These are phyloP conservation scores for Trichophyton benhamiae DNA, from an alignment of 2,329 filamentous ascomycete genomes.

Conservation along the genomic window DNA sequence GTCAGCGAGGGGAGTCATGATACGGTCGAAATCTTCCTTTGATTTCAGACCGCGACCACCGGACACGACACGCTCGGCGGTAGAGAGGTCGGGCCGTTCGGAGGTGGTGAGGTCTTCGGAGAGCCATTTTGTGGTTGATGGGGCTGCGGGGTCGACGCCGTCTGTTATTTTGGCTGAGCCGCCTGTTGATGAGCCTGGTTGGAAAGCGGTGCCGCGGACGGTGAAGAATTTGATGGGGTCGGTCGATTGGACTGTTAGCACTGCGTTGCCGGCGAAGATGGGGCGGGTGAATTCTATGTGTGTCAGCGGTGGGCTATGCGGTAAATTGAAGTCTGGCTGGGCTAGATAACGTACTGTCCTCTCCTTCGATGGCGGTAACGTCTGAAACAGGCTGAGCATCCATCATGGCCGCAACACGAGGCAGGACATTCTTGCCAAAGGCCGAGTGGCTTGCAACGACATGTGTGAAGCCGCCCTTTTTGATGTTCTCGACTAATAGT, in stretches of 20 bases:
- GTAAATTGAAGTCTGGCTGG: background rate
- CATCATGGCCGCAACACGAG: conserved; percentile 78
- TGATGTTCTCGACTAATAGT: conserved; percentile 88
- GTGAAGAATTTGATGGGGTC: conserved; percentile 83
- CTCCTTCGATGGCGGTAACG: conserved; percentile 71
- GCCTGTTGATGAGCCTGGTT: conserved; percentile 56
- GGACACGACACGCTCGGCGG: conserved; percentile 80
- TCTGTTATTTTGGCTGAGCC: conserved; percentile 67
- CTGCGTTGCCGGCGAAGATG: conserved; percentile 95
- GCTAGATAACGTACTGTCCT: conserved; percentile 53
- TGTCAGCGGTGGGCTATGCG: background rate
- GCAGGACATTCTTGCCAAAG: conserved; percentile 91
- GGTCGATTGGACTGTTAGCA: conserved; percentile 83
- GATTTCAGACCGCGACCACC: conserved; percentile 92
- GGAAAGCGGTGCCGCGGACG: conserved; percentile 84
- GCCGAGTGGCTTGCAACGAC: conserved; percentile 83
- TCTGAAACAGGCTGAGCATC: conserved; percentile 92
- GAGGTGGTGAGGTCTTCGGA: conserved; percentile 88
- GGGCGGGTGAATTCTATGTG: conserved; percentile 61
- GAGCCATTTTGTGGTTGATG: conserved; percentile 70
- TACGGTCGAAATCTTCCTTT: conserved; percentile 88
- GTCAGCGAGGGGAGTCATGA: conserved; percentile 88
- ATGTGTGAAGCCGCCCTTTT: conserved; percentile 87
- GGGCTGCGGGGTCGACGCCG: conserved; percentile 69
- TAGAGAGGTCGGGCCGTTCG: conserved; percentile 83